These are phyloP conservation scores for Hyaloscypha bicolor DNA, from an alignment of 495 filamentous ascomycete genomes.

Conservation along the genomic window DNA sequence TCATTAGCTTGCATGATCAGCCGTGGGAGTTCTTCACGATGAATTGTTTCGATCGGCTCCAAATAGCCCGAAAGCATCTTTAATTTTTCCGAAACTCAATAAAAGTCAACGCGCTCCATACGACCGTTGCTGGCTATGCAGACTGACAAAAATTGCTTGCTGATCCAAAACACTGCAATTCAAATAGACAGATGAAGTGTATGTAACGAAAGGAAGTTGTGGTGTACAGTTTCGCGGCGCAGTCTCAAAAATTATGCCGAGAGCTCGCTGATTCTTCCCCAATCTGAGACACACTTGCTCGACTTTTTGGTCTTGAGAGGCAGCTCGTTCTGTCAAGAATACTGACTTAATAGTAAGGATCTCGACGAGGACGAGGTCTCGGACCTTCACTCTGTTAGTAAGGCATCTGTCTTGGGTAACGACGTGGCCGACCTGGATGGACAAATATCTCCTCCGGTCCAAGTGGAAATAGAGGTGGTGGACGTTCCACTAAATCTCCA, in stretches of 20 bases:
- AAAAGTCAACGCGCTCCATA: conserved; percentile 4
- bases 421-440: conserved; percentile 13
- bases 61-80: conserved; percentile 18
- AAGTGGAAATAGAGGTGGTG: conserved; percentile 11
- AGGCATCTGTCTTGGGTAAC: not conserved
- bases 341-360: conserved; percentile 1
- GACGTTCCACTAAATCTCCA: conserved; percentile 35
- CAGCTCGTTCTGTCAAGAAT: not conserved
- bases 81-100: conserved; percentile 25
- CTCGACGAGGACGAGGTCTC: not conserved
- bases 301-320: not conserved
- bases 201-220: not conserved
- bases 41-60: conserved; percentile 6
- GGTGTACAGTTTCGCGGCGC: not conserved
- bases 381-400: conserved; percentile 6
- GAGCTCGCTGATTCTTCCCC: not conserved
- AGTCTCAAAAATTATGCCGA: not conserved
- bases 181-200: not conserved
- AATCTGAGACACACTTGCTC: not conserved
- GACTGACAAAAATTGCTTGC: not conserved
- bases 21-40: conserved; percentile 6
- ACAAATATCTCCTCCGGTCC: conserved; percentile 14
- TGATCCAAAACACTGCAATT: not conserved
- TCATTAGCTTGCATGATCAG: conserved; percentile 10
- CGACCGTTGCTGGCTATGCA: conserved; percentile 11